A percentile compares a stretch with the other conserved stretches of the same genome.
These are phyloP conservation scores for Pseudoneurospora amorphoporcata DNA, from an alignment of 495 filamentous ascomycete species.

Conservation along the genomic window DNA sequence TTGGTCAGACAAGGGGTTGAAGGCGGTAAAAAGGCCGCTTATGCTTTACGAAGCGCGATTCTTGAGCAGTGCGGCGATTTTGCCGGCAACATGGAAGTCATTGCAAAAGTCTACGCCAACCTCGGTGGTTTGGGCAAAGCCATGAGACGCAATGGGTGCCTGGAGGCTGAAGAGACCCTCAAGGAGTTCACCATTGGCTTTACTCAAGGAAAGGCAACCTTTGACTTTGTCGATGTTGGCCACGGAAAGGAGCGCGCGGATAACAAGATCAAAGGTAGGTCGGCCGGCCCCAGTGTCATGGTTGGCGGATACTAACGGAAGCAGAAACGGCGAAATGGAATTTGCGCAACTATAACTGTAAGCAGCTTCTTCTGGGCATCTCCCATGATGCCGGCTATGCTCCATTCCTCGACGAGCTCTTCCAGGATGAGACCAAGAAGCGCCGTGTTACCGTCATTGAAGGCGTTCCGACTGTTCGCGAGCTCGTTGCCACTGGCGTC, in stretches of 20 bases:
- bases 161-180: conserved; percentile 41
- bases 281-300: not conserved
- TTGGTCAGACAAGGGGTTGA: conserved; percentile 52
- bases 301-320: not conserved
- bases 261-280: conserved; percentile 61
- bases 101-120: conserved; percentile 62
- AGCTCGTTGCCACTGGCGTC: conserved; percentile 49
- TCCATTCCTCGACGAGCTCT: conserved; percentile 55
- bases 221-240: conserved; percentile 71
- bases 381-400: conserved; percentile 68
- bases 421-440: conserved; percentile 41
- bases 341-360: conserved; percentile 68
- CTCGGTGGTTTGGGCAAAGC: conserved; percentile 51
- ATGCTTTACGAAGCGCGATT: conserved; percentile 47
- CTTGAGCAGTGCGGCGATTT: conserved; percentile 34
- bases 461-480: conserved; percentile 58
- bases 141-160: conserved; percentile 47
- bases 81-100: conserved; percentile 45
- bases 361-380: conserved; percentile 70
- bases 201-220: conserved; percentile 57
- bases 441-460: conserved; percentile 64
- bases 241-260: conserved; percentile 57
- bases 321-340: conserved; percentile 48
- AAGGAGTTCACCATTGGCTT: conserved; percentile 68
- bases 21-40: conserved; percentile 63